Evolutionary conservation across 139 green algal genomes (phyloP), one percentile per base, ranked within the genome.

Genomic region (Haematococcus lacustris): DNA sequence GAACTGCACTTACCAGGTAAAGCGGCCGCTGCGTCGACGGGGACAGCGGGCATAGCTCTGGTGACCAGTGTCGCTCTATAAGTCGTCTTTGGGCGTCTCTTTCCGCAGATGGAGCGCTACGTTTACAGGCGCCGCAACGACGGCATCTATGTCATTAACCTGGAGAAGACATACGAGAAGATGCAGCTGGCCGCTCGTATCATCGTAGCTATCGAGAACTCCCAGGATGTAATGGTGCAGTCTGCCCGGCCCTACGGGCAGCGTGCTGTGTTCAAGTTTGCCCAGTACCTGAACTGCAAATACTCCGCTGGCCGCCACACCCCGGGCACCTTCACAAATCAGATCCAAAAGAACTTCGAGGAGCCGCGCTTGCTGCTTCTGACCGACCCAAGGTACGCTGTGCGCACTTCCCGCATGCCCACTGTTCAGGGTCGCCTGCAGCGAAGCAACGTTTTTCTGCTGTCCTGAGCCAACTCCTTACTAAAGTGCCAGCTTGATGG

Each of bases 131-230:
- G 93, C 63, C 80, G 82, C n/a, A 66, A 83, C 35, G 92, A 96
- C 76, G 92, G 95, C 71, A 96, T 99, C 76, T 97, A 94, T 78
- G 88, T 99, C 53, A 96, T 99, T 85, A 98, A 99, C 90, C 88
- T 99, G 80, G 88, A 88, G 76, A 97, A 97, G 88, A 99, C 96
- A 2, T 99, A 92, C 87, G 92, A 99, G 78, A 99, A 99, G 90
- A 91, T 99, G 76, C 88, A 96, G 88, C 84, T 99, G 84, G 96
- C 96, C 7, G 96, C 96, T 3, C 92, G 96, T 72, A 84, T 98
- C 66, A 98, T 99, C 70, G 95, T 98, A 51, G 96, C 93, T 37
- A 95, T 97, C 71, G 96, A 99, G 91, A 98, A 99, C 88, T 92
- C 96, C 40, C 80, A 92, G 37, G 53, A 68, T 35, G 37, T 66